Conservation (phyloP, 106 monocot genomes). For the Agapanthus africanus region DNA sequence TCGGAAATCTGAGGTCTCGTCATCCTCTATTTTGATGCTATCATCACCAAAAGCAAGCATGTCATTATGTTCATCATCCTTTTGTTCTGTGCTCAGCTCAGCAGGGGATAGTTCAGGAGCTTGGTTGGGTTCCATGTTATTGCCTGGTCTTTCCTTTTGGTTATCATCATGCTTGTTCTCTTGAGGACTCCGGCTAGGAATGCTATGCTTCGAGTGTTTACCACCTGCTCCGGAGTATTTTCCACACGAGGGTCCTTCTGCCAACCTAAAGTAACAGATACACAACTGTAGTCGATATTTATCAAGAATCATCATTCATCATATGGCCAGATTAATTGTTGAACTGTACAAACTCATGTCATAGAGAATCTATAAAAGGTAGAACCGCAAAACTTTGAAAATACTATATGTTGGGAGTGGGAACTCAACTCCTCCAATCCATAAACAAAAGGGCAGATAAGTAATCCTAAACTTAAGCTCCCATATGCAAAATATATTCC, state of each 20-base stretch:
- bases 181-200: no score
- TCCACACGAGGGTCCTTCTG: conserved; percentile 19
- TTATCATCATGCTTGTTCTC: conserved; percentile 22
- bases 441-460: background rate
- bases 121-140: conserved; percentile 15
- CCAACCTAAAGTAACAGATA: conserved; percentile 23
- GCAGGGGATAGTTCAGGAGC: no score
- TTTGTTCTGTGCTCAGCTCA: conserved; percentile 34
- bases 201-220: conserved; percentile 19
- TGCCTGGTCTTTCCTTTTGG: conserved; percentile 23
- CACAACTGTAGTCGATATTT: background rate
- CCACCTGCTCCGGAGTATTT: conserved; percentile 17
- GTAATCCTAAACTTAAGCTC: background rate
- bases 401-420: no score
- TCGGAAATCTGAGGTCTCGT: conserved; percentile 42
- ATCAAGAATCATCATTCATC: background rate
- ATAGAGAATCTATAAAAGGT: no score
- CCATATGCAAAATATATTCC: no score
- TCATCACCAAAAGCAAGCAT: no score
- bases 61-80: no score
- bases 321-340: no score
- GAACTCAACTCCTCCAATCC: no score
- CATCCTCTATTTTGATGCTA: conserved; percentile 43
- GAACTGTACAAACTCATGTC: no score
- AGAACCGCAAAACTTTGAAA: background rate